These are phyloP conservation scores for Jaenimonas drosophilae DNA, from an alignment of 208 protist species.

Conservation along the genomic window DNA sequence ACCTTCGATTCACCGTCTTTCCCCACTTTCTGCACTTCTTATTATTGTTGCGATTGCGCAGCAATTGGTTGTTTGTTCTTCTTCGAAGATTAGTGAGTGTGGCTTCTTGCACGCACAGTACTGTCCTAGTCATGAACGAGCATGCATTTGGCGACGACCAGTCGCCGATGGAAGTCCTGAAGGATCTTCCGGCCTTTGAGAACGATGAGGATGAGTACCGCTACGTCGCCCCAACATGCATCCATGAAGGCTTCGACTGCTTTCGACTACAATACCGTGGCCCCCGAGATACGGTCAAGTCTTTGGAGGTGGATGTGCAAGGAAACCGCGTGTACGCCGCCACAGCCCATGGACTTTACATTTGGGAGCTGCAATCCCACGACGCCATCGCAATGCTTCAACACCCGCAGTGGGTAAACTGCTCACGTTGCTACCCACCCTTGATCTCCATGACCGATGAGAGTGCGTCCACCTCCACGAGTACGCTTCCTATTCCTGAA, in stretches of 20 bases:
- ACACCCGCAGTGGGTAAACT: conserved; percentile 28
- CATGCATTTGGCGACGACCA: too few species aligned
- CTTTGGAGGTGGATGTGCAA: conserved; percentile 23
- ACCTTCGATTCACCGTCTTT: neutral
- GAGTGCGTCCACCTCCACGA: neutral
- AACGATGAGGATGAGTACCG: neutral
- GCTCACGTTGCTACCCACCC: conserved; percentile 30
- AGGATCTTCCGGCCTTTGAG: neutral
- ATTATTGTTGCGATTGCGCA: neutral
- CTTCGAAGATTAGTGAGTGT: neutral
- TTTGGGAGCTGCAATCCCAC: conserved; percentile 23
- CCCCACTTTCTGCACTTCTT: neutral
- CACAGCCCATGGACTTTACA: conserved; percentile 15
- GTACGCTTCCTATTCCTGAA: neutral
- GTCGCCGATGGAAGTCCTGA: too few species aligned
- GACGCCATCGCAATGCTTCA: conserved; percentile 16
- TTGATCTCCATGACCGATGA: neutral
- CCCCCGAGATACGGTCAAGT: conserved; percentile 16
- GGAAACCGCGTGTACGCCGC: conserved; percentile 31
- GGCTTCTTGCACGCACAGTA: neutral
- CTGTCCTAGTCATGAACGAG: too few species aligned
- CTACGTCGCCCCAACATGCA: neutral
- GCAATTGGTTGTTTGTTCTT: neutral
- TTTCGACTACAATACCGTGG: conserved; percentile 17
- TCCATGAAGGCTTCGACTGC: conserved; percentile 11